Evolutionary conservation across 78 protist genomes (phyloP).

Genomic region (Chrysochromulina parva): DNA sequence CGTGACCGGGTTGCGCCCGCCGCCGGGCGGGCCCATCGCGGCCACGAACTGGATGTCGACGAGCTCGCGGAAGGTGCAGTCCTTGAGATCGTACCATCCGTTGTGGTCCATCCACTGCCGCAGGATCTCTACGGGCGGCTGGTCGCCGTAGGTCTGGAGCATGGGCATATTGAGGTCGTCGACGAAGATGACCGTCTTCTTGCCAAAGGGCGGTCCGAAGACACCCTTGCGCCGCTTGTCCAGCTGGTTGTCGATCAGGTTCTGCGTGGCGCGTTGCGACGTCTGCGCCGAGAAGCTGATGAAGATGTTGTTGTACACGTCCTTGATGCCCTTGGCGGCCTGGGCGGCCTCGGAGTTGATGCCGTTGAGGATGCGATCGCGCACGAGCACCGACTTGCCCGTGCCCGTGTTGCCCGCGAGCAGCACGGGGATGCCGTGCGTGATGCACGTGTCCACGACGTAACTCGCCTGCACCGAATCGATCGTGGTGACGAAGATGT

Average conservation of each 20-base stretch:
- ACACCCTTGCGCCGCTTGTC: slow-evolving; percentile 67
- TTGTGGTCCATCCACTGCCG: slow-evolving; percentile 78
- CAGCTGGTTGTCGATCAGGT: slow-evolving; percentile 53
- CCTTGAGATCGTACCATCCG: slow-evolving; percentile 75
- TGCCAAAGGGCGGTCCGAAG: slow-evolving; percentile 66
- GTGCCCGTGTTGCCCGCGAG: slow-evolving; percentile 79
- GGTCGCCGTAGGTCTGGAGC: slow-evolving; percentile 62
- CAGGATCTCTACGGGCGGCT: slow-evolving; percentile 80
- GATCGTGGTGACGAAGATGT: slow-evolving; percentile 64
- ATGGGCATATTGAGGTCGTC: slow-evolving; percentile 83
- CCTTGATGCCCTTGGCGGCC: no score
- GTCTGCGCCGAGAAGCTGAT: slow-evolving; percentile 69
- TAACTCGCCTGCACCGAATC: slow-evolving; percentile 61
- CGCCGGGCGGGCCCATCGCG: slow-evolving; percentile 89
- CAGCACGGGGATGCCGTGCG: slow-evolving; percentile 28
- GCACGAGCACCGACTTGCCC: slow-evolving; percentile 65
- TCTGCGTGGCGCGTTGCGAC: slow-evolving; percentile 45
- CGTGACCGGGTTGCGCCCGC: slow-evolving; percentile 80
- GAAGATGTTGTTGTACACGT: background rate
- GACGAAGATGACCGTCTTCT: slow-evolving; percentile 46
- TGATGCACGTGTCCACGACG: slow-evolving; percentile 28
- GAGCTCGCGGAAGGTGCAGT: slow-evolving; percentile 2
- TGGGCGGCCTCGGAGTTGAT: background rate
- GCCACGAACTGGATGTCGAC: slow-evolving; percentile 70
- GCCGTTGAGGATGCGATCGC: slow-evolving; percentile 15